Base-by-base conservation (phyloP, 768 basidiomycete species). In the Suillus ampliporus region DNA sequence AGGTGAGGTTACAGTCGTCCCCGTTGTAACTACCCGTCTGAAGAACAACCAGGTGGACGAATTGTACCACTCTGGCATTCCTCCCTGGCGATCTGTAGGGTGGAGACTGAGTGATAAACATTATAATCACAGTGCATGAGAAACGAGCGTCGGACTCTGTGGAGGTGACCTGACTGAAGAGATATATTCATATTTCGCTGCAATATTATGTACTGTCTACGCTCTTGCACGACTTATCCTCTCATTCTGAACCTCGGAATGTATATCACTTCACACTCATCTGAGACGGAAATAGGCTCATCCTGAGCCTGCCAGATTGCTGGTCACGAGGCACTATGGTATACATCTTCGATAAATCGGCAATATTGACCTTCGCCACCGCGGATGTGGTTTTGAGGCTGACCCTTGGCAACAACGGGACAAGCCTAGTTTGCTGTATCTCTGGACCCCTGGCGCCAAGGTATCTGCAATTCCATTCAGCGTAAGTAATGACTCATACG, bases 51-150 rank as follows among this genome's bases (percentile, higher is more conserved):
- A 88, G 87, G 87, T 91, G 64, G 90, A 92, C 71, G 89, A 90
- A 74, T 72, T 92, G 79, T 91, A 91, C 67, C 83, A 86, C 56
- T 79, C 88, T n/a, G 82, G 83, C 7, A 76, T 89, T 60, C 81
- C 82, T 51, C 89, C 90, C 3, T 92, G 91, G 90, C 76, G 83
- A 38, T 89, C 89, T 0, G 66, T 80, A 2, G 67, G 66, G 2
- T 92, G 89, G 89, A 83, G 69, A 60, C 88, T 87, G 0, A 72
- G 74, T 77, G 58, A 74, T 51, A 82, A 85, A 59, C 73, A 78
- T 50, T 71, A 80, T 28, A 82, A 78, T 51, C 65, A 61, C 17
- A n/a, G 63, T 44, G 17, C 51, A 48, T 3, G 68, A 75, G 63
- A 76, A 74, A 61, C 60, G 61, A 1, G 57, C n/a, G 34, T 73